phyloP scores from a whole-genome alignment of 768 basidiomycete species.

The Albatrellus ellisii region DNA sequence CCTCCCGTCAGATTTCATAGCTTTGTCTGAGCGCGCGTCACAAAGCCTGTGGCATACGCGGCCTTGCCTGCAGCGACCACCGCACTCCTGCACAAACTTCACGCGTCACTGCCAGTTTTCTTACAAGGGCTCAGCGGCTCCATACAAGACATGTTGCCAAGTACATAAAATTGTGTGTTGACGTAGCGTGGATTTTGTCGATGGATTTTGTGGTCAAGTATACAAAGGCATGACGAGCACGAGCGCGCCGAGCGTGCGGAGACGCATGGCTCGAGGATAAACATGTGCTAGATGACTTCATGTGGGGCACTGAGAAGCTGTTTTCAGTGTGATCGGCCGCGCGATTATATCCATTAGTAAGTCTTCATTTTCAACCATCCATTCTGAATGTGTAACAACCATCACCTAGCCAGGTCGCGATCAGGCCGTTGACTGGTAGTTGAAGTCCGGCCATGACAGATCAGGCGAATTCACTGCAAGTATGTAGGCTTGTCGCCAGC shows the following conservation, averaged over 20 bases:
- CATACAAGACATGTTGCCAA: slow-evolving; percentile 41
- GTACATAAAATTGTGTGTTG: slow-evolving; percentile 50
- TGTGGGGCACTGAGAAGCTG: slow-evolving; percentile 28
- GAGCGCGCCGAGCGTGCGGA: slow-evolving; percentile 29
- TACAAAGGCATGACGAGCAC: slow-evolving; percentile 34
- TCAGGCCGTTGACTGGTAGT: too few species aligned
- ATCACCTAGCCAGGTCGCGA: too few species aligned
- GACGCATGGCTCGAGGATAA: slow-evolving; percentile 25
- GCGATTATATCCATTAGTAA: too few species aligned
- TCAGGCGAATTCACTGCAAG: too few species aligned
- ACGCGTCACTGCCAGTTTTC: slow-evolving; percentile 30
- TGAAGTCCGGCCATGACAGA: too few species aligned
- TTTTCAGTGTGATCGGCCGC: not conserved
- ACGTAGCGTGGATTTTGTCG: slow-evolving; percentile 48
- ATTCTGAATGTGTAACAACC: too few species aligned
- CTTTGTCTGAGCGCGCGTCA: not conserved
- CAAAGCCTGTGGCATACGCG: slow-evolving; percentile 32
- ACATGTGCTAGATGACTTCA: slow-evolving; percentile 28
- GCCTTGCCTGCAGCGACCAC: slow-evolving; percentile 50
- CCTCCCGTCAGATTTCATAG: not conserved
- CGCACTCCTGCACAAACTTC: slow-evolving; percentile 37
- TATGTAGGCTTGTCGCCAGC: too few species aligned
- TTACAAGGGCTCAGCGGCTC: slow-evolving; percentile 26
- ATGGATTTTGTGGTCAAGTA: slow-evolving; percentile 18
- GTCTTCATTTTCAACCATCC: too few species aligned